A percentile compares a stretch with the other conserved stretches of the same genome.
Evolutionary conservation across 1,139 yeast species (phyloP).

Genomic region (Yamadazyma friedrichii): DNA sequence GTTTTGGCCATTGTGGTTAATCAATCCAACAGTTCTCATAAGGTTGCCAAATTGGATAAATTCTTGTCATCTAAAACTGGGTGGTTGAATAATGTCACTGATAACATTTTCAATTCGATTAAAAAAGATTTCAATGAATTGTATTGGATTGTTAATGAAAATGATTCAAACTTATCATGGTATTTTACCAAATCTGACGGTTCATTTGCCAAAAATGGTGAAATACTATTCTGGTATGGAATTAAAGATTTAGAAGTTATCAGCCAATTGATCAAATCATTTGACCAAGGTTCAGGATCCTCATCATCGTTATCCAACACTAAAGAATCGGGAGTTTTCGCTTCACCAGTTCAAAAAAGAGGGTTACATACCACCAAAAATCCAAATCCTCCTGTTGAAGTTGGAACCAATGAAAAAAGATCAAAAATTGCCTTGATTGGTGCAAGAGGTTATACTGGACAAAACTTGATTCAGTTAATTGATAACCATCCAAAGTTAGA

Average conservation of each 20-base stretch:
- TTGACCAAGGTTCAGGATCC: constrained; percentile 38
- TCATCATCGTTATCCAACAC: constrained; percentile 38
- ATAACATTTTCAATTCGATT: constrained; percentile 84
- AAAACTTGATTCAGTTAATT: constrained; percentile 81
- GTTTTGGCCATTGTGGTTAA: constrained; percentile 79
- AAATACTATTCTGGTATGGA: constrained; percentile 94
- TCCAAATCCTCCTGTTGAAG: constrained; percentile 71
- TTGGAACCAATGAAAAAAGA: constrained; percentile 59
- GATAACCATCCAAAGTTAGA: constrained; percentile 87
- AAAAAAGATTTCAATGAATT: constrained; percentile 70
- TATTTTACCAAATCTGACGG: constrained; percentile 93
- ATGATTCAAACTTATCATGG: constrained; percentile 90
- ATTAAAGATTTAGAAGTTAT: constrained; percentile 59
- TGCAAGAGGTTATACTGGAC: constrained; percentile 98
- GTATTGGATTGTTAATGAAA: constrained; percentile 89
- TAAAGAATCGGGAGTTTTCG: constrained; percentile 42
- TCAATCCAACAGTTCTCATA: constrained; percentile 21
- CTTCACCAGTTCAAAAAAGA: constrained; percentile 38
- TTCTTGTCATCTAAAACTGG: constrained; percentile 87
- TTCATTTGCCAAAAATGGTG: constrained; percentile 84
- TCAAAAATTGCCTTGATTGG: constrained; percentile 90
- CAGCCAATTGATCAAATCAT: constrained; percentile 62
- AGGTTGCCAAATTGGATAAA: constrained; percentile 76
- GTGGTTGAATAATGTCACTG: constrained; percentile 97
- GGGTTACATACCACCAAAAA: constrained; percentile 45